Evolutionary conservation across 139 green algal genomes (phyloP), one percentile per base, ranked within the genome.

Genomic region (Penium margaritaceum): DNA sequence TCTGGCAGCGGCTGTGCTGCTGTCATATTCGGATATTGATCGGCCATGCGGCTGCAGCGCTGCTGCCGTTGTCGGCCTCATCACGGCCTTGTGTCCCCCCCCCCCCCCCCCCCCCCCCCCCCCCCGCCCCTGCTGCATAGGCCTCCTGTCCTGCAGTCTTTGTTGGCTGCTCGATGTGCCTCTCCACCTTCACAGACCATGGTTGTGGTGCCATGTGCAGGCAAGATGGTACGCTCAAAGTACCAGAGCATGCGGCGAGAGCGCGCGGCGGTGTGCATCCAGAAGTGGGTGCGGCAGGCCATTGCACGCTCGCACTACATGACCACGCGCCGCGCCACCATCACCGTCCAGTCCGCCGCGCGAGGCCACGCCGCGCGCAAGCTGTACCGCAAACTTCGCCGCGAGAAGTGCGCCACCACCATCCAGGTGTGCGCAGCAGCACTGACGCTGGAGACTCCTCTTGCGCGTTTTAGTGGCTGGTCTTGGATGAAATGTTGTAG

Each of bases 211-310:
- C 32, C 30, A n/a, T 55, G 29, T 21, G 27, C 62, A 82, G 75
- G 77, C 34, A 55, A 67, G 9, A n/a, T 81, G 32, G 77, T 67
- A 7, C 30, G 77, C 14, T n/a, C 29, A 9, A 12, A 43, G 63
- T 85, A 60, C 53, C 19, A 70, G 34, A 29, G 24, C n/a, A 19
- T 83, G 21, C 66, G 77, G 9, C 19, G 30, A 39, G 44, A 79
- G 66, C 14, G 5, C 24, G 66, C 72, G 36, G 51, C 60, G n/a
- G 63, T 78, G 30, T 19, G 38, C 46, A 74, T 81, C 15, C 79
- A 91, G 82, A 74, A 80, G n/a, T 70, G 53, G 4, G 75, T 73
- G 34, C 84, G 89, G 21, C 79, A 84, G 27, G 79, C 82, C 65
- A 44, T 78, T 32, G 89, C 89, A 5, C 73, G 80, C 24, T 37